Evolutionary conservation across 805 yeast species (phyloP).

Genomic region (Maudiozyma bulderi): DNA sequence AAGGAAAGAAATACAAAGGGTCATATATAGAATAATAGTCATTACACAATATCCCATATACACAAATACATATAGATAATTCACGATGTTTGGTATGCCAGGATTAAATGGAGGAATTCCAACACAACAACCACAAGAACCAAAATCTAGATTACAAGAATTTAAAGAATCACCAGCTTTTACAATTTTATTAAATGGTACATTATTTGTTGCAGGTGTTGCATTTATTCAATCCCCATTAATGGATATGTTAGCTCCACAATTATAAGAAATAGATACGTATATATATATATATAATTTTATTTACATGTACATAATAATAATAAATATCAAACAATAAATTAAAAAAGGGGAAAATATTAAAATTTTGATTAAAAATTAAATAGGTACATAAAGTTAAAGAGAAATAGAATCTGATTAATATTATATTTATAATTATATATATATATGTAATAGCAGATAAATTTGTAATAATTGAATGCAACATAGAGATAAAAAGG

Average conservation of each 20-base stretch:
- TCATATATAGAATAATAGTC: background rate
- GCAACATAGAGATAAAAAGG: too few relatives aligned
- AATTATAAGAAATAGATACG: conserved; percentile 32
- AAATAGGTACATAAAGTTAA: too few relatives aligned
- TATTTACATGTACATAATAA: background rate
- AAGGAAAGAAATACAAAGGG: background rate
- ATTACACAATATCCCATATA: background rate
- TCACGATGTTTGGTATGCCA: conserved; percentile 24
- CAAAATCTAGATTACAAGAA: conserved; percentile 34
- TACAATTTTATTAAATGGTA: conserved; percentile 54
- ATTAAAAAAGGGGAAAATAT: background rate
- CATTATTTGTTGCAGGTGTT: conserved; percentile 63
- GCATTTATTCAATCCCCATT: conserved; percentile 67
- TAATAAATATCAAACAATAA: too few relatives aligned
- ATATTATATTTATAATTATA: too few relatives aligned
- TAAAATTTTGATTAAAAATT: background rate
- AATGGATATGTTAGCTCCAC: conserved; percentile 78
- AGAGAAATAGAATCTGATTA: too few relatives aligned
- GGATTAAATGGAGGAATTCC: conserved; percentile 16
- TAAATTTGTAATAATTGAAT: too few relatives aligned
- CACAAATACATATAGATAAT: background rate
- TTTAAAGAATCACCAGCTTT: conserved; percentile 56
- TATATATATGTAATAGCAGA: too few relatives aligned
- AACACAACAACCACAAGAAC: conserved; percentile 18
- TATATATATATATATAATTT: too few relatives aligned